A percentile compares a stretch with the other conserved stretches of the same genome.
These are phyloP conservation scores for Hyphopichia buzzinii DNA, from an alignment of 1,139 yeast species.

Conservation along the genomic window DNA sequence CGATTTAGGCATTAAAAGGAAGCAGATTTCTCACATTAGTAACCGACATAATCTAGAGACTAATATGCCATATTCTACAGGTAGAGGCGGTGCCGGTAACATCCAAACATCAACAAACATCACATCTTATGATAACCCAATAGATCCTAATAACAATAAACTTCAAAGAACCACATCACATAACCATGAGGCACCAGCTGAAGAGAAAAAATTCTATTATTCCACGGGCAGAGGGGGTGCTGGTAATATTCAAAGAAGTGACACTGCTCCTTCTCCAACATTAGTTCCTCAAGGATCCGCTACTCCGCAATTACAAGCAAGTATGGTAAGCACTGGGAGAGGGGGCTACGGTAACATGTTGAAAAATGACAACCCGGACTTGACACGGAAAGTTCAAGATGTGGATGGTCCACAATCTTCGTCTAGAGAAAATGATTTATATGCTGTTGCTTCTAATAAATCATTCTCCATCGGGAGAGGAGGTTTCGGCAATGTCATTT, in stretches of 20 bases:
- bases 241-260: slow-evolving; percentile 59
- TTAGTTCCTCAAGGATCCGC: slow-evolving; percentile 60
- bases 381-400: slow-evolving; percentile 68
- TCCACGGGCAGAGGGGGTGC: slow-evolving; percentile 86
- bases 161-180: slow-evolving; percentile 6
- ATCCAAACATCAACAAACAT: slow-evolving; percentile 20
- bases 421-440: slow-evolving; percentile 25
- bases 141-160: slow-evolving; percentile 5
- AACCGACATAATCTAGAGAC: too few relatives aligned
- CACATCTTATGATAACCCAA: slow-evolving; percentile 18
- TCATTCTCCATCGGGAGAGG: slow-evolving; percentile 48
- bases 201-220: slow-evolving; percentile 37
- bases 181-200: slow-evolving; percentile 5
- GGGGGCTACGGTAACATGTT: slow-evolving; percentile 84
- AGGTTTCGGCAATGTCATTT: slow-evolving; percentile 48
- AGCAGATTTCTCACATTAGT: too few relatives aligned
- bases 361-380: slow-evolving; percentile 57
- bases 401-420: slow-evolving; percentile 42
- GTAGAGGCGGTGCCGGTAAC: slow-evolving; percentile 44
- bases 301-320: slow-evolving; percentile 59
- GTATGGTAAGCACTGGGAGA: slow-evolving; percentile 69
- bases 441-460: slow-evolving; percentile 37
- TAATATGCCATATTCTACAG: slow-evolving; percentile 23
- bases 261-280: slow-evolving; percentile 49
- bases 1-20: too few relatives aligned